Base-by-base conservation (phyloP, 2,329 filamentous ascomycete genomes). In the Amauroascus niger region DNA sequence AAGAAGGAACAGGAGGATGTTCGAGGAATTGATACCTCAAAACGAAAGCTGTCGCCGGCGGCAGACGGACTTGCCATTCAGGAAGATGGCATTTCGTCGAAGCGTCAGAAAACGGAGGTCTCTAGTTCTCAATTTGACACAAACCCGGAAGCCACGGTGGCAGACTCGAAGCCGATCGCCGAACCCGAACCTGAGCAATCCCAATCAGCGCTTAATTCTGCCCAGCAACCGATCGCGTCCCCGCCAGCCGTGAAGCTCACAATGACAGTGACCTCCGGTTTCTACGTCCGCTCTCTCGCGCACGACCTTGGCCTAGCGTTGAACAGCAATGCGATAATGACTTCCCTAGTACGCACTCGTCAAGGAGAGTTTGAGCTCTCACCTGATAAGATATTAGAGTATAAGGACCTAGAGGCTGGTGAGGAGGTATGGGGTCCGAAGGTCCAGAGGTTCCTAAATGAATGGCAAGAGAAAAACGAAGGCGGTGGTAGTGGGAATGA, bases 251-350 rank as follows among this genome's bases (percentile, higher is more conserved):
- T 81, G 47, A 85, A 81, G 64, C 81, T 98, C 56, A 83, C 86
- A 54, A 88, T 98, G 81, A 95, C 87, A 0, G 91, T 96, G 49
- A 89, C 89, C 1, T 95, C 89, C 0, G 93, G 93, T 37, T 98
- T 96, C 76, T 98, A 98, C 69, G 90, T 98, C 13, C 86, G 93
- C 58, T 94, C 87, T 55, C 82, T 98, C 61, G 90, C 88, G 62
- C 89, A 97, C 66, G 93, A 98, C 64, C 78, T 98, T 2, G 93
- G 91, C 20, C 76, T 83, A 60, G 88, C 88, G 61, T 77, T 96
- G 13, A 82, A 80, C 50, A 95, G 88, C 11, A 82, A 87, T 22
- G 93, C 80, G 32, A 77, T 93, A 60, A 97, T 98, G 91, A 82
- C 87, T 20, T 83, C 86, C 61, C 79, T 98, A 18, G 79, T 86